A percentile compares a stretch with the other conserved stretches of the same genome.
Conservation (phyloP, 352 stramenopile species). For the Phytophthora cactorum region DNA sequence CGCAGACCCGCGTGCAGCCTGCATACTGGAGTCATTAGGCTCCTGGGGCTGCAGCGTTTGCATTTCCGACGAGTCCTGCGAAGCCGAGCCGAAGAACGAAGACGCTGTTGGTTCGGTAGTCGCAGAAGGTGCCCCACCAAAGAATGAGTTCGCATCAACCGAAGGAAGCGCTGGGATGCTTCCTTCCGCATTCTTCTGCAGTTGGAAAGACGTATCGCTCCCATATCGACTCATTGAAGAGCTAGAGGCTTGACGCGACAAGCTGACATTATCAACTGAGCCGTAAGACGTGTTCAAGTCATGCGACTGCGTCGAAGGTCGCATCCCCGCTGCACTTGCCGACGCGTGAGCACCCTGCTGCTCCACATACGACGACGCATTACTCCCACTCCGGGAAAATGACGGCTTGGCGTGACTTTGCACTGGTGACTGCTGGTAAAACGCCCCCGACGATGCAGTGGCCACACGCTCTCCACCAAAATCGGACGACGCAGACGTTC, state of each 20-base stretch:
- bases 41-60: slow-evolving; percentile 14
- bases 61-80: slow-evolving; percentile 25
- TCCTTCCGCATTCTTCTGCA: slow-evolving; percentile 3
- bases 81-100: slow-evolving; percentile 38
- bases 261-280: slow-evolving; percentile 25
- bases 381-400: slow-evolving; percentile 44
- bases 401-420: slow-evolving; percentile 29
- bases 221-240: slow-evolving; percentile 35
- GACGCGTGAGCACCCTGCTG: slow-evolving; percentile 18
- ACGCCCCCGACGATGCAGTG: slow-evolving; percentile 10
- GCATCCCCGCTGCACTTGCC: slow-evolving; percentile 15
- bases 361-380: slow-evolving; percentile 44
- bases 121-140: slow-evolving; percentile 21
- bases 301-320: slow-evolving; percentile 13
- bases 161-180: slow-evolving; percentile 4
- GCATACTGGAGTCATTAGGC: slow-evolving; percentile 9
- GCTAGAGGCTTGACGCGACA: slow-evolving; percentile 29
- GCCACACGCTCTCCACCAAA: slow-evolving; percentile 19
- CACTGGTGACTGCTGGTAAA: slow-evolving; percentile 17
- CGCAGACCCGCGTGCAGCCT: slow-evolving; percentile 4
- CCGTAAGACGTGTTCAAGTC: slow-evolving; percentile 30
- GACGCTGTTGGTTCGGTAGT: slow-evolving; percentile 28
- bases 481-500: slow-evolving; percentile 7
- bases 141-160: slow-evolving; percentile 34
- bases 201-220: slow-evolving; percentile 18